Base-by-base conservation (phyloP, 257 asterid species). In the Solanum bulbocastanum region DNA sequence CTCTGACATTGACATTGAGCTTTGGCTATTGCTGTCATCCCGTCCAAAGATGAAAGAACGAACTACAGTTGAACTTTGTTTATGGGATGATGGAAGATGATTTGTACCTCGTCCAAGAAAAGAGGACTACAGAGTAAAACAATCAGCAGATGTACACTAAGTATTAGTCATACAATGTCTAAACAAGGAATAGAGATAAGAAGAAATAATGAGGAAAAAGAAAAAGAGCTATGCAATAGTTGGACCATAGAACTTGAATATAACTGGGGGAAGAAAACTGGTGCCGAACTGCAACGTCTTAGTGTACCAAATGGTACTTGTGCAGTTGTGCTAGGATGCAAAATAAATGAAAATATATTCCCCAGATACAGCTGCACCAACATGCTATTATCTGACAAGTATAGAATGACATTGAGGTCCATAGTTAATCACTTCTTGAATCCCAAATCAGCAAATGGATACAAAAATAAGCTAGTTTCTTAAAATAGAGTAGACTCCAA, bases 11-110 rank as follows among this genome's bases (percentile, higher is more conserved):
- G 94, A 89, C 37, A 97, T 56, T 87, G 99, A 93, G 90, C 94
- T 95, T 90, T 94, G 93, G 93, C 95, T 95, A 76, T 94, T 97
- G 90, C 98, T 95, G 89, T 96, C 99, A 16, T 95, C 99, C 92
- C 81, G 93, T 86, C 97, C 99, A 87, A 97, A 97, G 87, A 97
- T 93, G 88, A 94, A 97, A 84, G 98, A 91, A 85, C 98, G 95
- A 90, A 88, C 91, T 35, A 92, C 60, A 85, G 95, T 93, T 36
- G 94, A 90, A 65, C 96, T 92, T 92, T 94, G 95, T 94, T 91
- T 96, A 35, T 87, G 91, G 90, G 97, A 93, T 79, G 95, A 92
- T 88, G 95, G 90, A 84, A 92, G 86, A 5, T 91, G 87, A 91
- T 90, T 93, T 87, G 98, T 92, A 36, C 40, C 89, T 83, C 98